Evolutionary conservation across 208 protist species (phyloP).

Genomic region (Novymonas esmeraldas): DNA sequence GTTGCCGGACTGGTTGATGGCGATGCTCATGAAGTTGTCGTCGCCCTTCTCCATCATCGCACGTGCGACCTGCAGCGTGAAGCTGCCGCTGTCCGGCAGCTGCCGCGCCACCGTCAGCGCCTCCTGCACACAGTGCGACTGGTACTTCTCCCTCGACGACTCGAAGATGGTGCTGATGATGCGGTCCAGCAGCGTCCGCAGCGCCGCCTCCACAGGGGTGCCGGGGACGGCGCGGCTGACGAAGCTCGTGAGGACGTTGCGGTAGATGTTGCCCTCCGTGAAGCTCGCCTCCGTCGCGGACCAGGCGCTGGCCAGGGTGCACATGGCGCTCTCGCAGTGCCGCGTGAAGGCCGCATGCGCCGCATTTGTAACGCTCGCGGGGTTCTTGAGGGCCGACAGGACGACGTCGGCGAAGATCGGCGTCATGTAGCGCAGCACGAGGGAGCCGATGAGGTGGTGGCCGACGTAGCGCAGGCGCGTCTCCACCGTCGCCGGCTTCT

Average conservation of each 20-base stretch:
- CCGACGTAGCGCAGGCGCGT: conserved; percentile 59
- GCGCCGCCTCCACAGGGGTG: conserved; percentile 43
- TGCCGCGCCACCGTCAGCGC: conserved; percentile 48
- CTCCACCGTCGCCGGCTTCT: conserved; percentile 22
- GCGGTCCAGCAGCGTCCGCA: conserved; percentile 53
- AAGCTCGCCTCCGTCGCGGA: conserved; percentile 26
- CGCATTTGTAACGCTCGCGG: conserved; percentile 29
- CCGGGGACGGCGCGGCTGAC: conserved; percentile 49
- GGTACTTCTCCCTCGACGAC: conserved; percentile 73
- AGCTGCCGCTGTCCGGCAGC: conserved; percentile 39
- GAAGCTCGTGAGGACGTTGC: conserved; percentile 71
- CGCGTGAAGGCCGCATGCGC: conserved; percentile 36
- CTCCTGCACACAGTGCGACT: conserved; percentile 84
- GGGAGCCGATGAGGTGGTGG: conserved; percentile 76
- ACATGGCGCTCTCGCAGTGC: conserved; percentile 55
- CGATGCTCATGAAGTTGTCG: conserved; percentile 41
- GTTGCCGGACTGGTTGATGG: conserved; percentile 71
- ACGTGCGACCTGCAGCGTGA: conserved; percentile 52
- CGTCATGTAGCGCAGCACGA: conserved; percentile 64
- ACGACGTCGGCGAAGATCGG: conserved; percentile 76
- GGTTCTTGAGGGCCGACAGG: conserved; percentile 43
- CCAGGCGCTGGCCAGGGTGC: conserved; percentile 19
- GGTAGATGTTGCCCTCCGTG: conserved; percentile 61
- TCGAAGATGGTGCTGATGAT: conserved; percentile 66
- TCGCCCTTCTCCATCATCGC: conserved; percentile 59